Percentiles rank a stretch among this genome's conserved stretches.
Evolutionary conservation across 225 moss, liverwort and hornwort species (phyloP).

Genomic region (Physcomitrellopsis africana): DNA sequence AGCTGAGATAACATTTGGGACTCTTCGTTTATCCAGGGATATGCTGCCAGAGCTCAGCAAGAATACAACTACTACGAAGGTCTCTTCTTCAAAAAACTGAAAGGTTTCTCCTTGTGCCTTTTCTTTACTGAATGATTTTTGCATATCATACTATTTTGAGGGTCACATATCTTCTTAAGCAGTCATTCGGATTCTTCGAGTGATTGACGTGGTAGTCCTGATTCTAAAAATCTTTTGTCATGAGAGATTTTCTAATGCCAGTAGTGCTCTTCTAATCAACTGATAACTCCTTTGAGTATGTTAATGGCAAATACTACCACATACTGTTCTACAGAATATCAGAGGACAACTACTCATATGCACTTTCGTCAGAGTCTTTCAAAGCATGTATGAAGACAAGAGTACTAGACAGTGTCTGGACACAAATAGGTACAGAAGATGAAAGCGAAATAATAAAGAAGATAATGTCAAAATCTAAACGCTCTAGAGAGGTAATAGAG

Average conservation of each 20-base stretch:
- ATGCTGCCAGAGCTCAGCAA: slow-evolving; percentile 52
- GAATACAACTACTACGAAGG: slow-evolving; percentile 80
- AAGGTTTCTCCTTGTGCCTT: slow-evolving; percentile 52
- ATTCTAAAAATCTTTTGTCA: not conserved
- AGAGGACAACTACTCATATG: no score
- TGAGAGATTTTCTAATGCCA: not conserved
- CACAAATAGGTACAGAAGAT: no score
- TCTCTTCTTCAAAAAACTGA: slow-evolving; percentile 81
- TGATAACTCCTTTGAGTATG: no score
- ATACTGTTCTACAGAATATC: no score
- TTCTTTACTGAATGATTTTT: slow-evolving; percentile 14
- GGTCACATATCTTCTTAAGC: not conserved
- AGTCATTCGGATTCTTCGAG: not conserved
- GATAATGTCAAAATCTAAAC: no score
- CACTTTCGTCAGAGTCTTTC: no score
- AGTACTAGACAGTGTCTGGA: no score
- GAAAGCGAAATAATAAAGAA: no score
- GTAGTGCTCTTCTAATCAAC: slow-evolving; percentile 20
- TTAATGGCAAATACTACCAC: no score
- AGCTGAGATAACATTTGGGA: slow-evolving; percentile 28
- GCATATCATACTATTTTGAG: slow-evolving; percentile 4
- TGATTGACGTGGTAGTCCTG: slow-evolving; percentile 6
- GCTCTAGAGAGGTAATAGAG: no score
- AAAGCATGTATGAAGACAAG: no score
- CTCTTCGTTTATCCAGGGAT: slow-evolving; percentile 56